Conservation (phyloP, 768 basidiomycete species). For the Tylopilus sp. region DNA sequence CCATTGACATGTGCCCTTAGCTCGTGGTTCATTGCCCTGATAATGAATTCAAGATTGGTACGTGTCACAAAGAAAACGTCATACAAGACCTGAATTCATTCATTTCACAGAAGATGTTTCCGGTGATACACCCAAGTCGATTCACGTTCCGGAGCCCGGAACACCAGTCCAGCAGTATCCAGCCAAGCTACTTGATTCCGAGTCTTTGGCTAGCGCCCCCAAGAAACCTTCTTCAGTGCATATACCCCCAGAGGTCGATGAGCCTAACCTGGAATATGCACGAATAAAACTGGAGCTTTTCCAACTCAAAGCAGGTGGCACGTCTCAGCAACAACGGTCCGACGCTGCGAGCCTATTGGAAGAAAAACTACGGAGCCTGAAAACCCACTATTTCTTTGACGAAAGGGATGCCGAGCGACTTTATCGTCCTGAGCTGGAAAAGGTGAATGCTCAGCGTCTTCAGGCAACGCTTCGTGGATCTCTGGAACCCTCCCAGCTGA, state of each 20-base stretch:
- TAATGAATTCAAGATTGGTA: conserved; percentile 48
- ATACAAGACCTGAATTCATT: conserved; percentile 1
- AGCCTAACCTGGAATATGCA: conserved; percentile 63
- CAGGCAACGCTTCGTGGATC: conserved; percentile 40
- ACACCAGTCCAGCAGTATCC: neutral
- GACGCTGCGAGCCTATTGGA: conserved; percentile 38
- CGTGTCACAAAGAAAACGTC: conserved; percentile 2
- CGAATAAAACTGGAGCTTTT: conserved; percentile 56
- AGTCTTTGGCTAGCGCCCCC: conserved; percentile 6
- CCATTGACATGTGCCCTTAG: conserved; percentile 41
- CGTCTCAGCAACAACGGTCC: conserved; percentile 24
- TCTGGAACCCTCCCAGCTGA: neutral
- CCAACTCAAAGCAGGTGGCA: conserved; percentile 37
- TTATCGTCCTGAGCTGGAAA: conserved; percentile 53
- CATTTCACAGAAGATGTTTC: conserved; percentile 11
- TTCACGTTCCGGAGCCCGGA: neutral
- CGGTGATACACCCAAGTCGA: conserved; percentile 10
- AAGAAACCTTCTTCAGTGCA: conserved; percentile 25
- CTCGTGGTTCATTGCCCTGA: conserved; percentile 62
- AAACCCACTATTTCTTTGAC: conserved; percentile 68
- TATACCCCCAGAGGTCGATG: conserved; percentile 39
- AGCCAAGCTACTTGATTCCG: neutral
- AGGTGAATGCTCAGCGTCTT: conserved; percentile 43
- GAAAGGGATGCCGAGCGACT: conserved; percentile 58
- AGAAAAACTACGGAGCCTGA: conserved; percentile 43